phyloP scores from a whole-genome alignment of 2,329 filamentous ascomycete genomes.

The Alternaria ethzedia region DNA sequence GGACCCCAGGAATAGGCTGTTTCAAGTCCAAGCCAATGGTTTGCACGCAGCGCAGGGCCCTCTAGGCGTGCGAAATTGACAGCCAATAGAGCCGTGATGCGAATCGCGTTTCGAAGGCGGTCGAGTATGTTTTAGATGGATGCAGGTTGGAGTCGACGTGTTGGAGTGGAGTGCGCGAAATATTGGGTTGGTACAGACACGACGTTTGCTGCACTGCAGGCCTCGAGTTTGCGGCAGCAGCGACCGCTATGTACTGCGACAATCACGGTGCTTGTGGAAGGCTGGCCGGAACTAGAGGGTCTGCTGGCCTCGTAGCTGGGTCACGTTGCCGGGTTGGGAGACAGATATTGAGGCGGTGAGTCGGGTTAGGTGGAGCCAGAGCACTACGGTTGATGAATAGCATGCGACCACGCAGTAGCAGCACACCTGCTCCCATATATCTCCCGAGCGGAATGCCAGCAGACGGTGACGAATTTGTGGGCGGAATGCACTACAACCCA shows the following conservation, averaged over 20 bases:
- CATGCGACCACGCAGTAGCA: constrained; percentile 43
- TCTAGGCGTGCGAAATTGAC: constrained; percentile 35
- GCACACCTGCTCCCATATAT: constrained; percentile 65
- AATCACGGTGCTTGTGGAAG: constrained; percentile 11
- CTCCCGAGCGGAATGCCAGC: constrained; percentile 62
- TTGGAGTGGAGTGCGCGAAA: constrained; percentile 2
- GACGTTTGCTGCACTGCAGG: constrained; percentile 18
- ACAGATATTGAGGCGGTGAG: constrained; percentile 41
- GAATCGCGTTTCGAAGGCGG: constrained; percentile 41
- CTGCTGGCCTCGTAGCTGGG: constrained; percentile 31
- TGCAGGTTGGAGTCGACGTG: constrained; percentile 19
- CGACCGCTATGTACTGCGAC: constrained; percentile 28
- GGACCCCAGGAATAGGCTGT: constrained; percentile 44
- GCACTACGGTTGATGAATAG: constrained; percentile 35
- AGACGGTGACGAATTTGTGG: constrained; percentile 33
- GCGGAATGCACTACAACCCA: constrained; percentile 32
- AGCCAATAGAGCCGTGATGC: constrained; percentile 39
- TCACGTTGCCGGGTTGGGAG: constrained; percentile 31
- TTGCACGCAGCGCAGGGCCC: constrained; percentile 28
- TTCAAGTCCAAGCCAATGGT: constrained; percentile 44
- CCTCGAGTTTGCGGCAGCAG: constrained; percentile 15
- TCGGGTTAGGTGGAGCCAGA: constrained; percentile 30
- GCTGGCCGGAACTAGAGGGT: constrained; percentile 23
- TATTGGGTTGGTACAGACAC: constrained; percentile 10
- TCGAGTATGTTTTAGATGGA: constrained; percentile 38